Conservation (phyloP, 129 eudicot species). For the Heracleum sosnowskyi region DNA sequence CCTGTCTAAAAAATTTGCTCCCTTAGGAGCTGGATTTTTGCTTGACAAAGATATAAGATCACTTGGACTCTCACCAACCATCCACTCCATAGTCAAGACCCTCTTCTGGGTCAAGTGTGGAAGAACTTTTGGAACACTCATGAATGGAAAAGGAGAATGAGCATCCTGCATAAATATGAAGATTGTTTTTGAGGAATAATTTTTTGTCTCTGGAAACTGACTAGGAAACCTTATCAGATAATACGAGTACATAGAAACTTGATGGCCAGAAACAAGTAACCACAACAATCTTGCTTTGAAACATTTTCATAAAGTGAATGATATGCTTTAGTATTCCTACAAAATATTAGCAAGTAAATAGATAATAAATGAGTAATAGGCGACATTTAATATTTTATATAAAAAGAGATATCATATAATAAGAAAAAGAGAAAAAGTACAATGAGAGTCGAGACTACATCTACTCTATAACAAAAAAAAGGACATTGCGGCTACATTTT, state of each 20-base stretch:
- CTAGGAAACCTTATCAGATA: neutral
- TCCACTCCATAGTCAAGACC: conserved; percentile 96
- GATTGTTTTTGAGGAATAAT: neutral
- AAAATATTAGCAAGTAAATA: too few species aligned
- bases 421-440: too few species aligned
- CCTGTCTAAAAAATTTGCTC: conserved; percentile 35
- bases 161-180: conserved; percentile 56
- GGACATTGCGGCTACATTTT: neutral
- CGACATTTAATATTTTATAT: too few species aligned
- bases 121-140: conserved; percentile 64
- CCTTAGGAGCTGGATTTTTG: conserved; percentile 16
- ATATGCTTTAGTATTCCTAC: too few species aligned
- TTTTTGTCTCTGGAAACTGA: neutral
- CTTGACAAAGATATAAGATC: conserved; percentile 53
- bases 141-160: conserved; percentile 67
- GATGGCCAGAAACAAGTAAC: too few species aligned
- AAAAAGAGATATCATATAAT: too few species aligned
- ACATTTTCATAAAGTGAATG: too few species aligned
- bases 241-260: neutral
- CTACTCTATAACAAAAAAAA: too few species aligned
- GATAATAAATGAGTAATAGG: too few species aligned
- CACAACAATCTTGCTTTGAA: neutral
- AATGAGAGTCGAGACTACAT: too few species aligned
- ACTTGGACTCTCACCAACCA: conserved; percentile 89
- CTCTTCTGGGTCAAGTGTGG: conserved; percentile 54